phyloP scores from a whole-genome alignment of 1,139 yeast species.

The Suhomyces terraborum region DNA sequence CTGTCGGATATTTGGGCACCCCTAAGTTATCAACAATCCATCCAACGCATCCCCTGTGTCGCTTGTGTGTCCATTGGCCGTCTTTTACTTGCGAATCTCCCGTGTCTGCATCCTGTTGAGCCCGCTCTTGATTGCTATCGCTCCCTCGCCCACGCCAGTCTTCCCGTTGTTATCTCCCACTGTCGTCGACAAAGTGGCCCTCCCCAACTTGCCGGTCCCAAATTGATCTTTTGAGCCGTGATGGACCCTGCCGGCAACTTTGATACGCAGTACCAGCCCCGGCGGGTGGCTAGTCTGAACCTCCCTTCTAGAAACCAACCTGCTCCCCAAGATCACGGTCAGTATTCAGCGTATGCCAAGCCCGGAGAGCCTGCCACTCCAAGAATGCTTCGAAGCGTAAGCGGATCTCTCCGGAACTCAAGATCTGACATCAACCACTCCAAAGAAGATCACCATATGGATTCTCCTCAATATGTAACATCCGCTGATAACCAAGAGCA shows the following conservation, averaged over 20 bases:
- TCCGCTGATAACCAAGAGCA: constrained; percentile 19
- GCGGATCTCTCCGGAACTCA: constrained; percentile 36
- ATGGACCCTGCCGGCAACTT: constrained; percentile 10
- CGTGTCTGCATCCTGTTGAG: background rate
- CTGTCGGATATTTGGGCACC: constrained; percentile 5
- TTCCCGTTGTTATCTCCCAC: background rate
- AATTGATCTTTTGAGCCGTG: background rate
- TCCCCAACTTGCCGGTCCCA: background rate
- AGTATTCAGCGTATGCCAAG: constrained; percentile 5
- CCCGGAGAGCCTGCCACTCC: constrained; percentile 67
- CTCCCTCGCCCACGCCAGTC: constrained; percentile 2
- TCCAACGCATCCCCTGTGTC: background rate
- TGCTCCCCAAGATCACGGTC: background rate
- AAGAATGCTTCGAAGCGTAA: constrained; percentile 68
- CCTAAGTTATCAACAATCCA: constrained; percentile 2
- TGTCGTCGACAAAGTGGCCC: background rate
- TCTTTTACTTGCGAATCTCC: background rate
- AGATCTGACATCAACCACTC: constrained; percentile 20
- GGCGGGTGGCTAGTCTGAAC: constrained; percentile 13
- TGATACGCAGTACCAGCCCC: constrained; percentile 10
- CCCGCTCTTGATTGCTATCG: constrained; percentile 2
- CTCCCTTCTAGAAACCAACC: constrained; percentile 7
- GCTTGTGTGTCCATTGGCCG: background rate
- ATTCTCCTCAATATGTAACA: constrained; percentile 23
- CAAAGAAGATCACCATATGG: constrained; percentile 13